Conservation (phyloP, 108 stramenopile species). For the Pseudonitzschia pungens region DNA sequence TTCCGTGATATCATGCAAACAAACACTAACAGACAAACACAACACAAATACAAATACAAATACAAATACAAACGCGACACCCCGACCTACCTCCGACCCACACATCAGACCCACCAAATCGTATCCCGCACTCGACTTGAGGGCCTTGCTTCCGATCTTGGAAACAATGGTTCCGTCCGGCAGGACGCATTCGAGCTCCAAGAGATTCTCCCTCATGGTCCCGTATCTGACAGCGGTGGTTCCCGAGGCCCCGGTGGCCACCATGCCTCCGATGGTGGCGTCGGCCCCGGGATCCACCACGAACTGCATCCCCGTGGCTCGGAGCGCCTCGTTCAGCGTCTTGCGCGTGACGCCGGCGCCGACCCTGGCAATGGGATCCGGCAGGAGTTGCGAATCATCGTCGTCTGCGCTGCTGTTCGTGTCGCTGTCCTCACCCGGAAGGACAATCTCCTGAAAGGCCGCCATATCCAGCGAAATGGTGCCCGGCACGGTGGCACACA, state of each 20-base stretch:
- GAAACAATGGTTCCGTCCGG: constrained; percentile 52
- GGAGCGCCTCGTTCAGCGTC: constrained; percentile 71
- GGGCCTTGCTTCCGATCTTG: constrained; percentile 59
- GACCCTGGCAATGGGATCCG: constrained; percentile 65
- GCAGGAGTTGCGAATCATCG: constrained; percentile 30
- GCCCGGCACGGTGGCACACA: constrained; percentile 49
- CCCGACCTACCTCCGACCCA: constrained; percentile 51
- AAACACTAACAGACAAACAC: neutral
- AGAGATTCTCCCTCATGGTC: constrained; percentile 92
- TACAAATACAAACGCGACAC: neutral
- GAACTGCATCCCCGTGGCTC: constrained; percentile 87
- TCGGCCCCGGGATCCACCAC: constrained; percentile 96
- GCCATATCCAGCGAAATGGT: constrained; percentile 70
- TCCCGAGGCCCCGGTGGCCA: constrained; percentile 87
- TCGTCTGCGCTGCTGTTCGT: neutral
- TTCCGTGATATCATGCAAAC: too few species aligned
- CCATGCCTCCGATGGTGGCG: constrained; percentile 90
- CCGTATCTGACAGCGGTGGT: constrained; percentile 95
- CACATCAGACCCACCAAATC: constrained; percentile 81
- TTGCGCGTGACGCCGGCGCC: constrained; percentile 74
- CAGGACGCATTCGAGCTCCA: constrained; percentile 80
- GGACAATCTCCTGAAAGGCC: constrained; percentile 43
- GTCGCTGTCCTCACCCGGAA: constrained; percentile 11
- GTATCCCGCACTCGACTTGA: constrained; percentile 90
- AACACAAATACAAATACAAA: neutral